Evolutionary conservation across 306 rosid species (phyloP), one percentile per base, ranked within the genome.

Genomic region (Cotoneaster glaucophyllus): DNA sequence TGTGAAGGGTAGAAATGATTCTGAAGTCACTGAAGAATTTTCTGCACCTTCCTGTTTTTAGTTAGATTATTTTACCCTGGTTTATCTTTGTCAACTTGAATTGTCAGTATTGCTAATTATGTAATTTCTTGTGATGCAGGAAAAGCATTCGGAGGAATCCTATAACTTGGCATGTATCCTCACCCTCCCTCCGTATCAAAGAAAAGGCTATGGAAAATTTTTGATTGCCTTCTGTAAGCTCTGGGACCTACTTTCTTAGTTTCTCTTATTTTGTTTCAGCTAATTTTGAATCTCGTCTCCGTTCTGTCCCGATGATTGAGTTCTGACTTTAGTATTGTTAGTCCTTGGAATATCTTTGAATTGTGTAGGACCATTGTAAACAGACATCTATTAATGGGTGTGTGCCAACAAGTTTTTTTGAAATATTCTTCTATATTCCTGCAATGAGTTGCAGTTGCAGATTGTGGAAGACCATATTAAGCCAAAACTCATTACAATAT

Each of bases 171-270:
- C 99, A 24, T 96, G 98, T 81, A 96, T 96, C 80, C 97, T 96
- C 79, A 93, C 98, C 70, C 96, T 96, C 84, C 99, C 99, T 70
- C 99, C 99, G 53, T 96, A 96, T 86, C 99, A 96, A 84, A 88
- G 99, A 83, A 96, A 93, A 86, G 99, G 99, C 90, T 96, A 96
- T 75, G 99, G 99, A 1, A 96, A 96, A 83, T 96, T 96, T 89
- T 84, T 96, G 74, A 96, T 96, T 74, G 98, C 99, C 71, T 96
- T 96, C 67, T 96, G 99, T 96, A 89, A 90, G 97, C 67, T 64
- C 73, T 39, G 31, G 31, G 74, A 52, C 50, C 21, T 25, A 21
- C 18, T 52, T 61, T 59, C 11, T 25, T 25, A 25, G 26, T 25
- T 25, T 25, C n/a, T n/a, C 26, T 44, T 59, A 5, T 25, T 28